Percentiles rank a stretch among this genome's conserved stretches.
phyloP scores from a whole-genome alignment of 1,284 basidiomycete species.

The Meripilus lineatus region DNA sequence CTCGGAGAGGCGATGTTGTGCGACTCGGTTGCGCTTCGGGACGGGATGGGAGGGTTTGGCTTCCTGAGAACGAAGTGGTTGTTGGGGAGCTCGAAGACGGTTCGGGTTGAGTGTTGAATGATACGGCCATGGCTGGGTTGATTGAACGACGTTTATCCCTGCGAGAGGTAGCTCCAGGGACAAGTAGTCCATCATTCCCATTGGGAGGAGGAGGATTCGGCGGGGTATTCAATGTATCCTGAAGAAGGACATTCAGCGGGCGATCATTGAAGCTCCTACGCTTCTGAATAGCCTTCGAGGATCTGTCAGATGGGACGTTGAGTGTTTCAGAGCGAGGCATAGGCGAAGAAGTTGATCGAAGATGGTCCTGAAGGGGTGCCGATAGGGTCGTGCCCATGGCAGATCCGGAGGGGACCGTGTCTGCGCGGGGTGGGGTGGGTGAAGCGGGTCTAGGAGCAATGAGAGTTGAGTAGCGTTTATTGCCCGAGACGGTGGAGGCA shows the following conservation, averaged over 20 bases:
- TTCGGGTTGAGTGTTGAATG: conserved; percentile 21
- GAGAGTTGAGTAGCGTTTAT: conserved; percentile 4
- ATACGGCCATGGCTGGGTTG: conserved; percentile 34
- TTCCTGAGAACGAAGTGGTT: conserved; percentile 10
- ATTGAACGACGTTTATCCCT: conserved; percentile 38
- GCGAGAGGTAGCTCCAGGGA: conserved; percentile 19
- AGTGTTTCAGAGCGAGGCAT: conserved; percentile 19
- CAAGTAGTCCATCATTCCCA: conserved; percentile 9
- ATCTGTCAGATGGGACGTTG: conserved; percentile 18
- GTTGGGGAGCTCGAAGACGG: conserved; percentile 10
- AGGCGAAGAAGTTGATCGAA: conserved; percentile 18
- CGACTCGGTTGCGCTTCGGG: conserved; percentile 22
- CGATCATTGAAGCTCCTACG: conserved; percentile 59
- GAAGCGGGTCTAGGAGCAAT: conserved; percentile 17
- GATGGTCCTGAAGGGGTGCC: conserved; percentile 17
- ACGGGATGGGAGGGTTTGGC: conserved; percentile 11
- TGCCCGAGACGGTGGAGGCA: not conserved
- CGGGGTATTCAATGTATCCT: conserved; percentile 12
- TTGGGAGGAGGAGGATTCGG: conserved; percentile 18
- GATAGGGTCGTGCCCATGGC: conserved; percentile 11
- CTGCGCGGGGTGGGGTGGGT: no score
- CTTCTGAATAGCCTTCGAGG: conserved; percentile 27
- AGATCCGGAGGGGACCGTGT: no score
- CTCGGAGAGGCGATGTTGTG: conserved; percentile 30
- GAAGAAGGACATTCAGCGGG: conserved; percentile 43